A percentile compares a stretch with the other conserved stretches of the same genome.
These are phyloP conservation scores for Bolboschoenus planiculmis DNA, from an alignment of 176 grass and related monocot species.

Conservation along the genomic window DNA sequence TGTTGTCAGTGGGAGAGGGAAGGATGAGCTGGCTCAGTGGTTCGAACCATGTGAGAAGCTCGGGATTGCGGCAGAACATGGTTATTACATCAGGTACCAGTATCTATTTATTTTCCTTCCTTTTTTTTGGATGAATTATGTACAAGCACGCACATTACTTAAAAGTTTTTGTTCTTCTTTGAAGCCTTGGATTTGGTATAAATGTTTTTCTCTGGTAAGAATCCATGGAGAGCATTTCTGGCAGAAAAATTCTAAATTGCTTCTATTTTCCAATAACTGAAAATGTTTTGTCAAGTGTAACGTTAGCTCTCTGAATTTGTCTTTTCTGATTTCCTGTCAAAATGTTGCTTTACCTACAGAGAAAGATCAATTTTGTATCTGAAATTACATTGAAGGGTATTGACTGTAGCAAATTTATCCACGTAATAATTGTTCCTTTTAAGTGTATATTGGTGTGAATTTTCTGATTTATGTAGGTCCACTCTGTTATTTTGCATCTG, in stretches of 20 bases:
- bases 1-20: constrained; percentile 48
- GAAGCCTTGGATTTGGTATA: background rate
- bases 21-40: constrained; percentile 41
- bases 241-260: background rate
- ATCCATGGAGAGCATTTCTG: background rate
- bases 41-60: constrained; percentile 47
- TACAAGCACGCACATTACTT: background rate
- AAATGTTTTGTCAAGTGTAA: background rate
- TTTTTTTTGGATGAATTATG: background rate
- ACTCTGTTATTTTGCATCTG: background rate
- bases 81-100: constrained; percentile 60
- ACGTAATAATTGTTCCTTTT: background rate
- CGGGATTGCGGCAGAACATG: constrained; percentile 59
- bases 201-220: background rate
- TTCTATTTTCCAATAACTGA: background rate
- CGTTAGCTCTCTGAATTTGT: background rate
- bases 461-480: background rate
- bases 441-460: background rate
- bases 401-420: background rate
- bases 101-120: background rate
- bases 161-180: background rate
- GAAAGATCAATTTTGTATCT: background rate
- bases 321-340: background rate
- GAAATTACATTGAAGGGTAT: background rate
- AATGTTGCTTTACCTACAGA: background rate